Conservation (phyloP, 148 eudicot species). For the Dysphania ambrosioides region DNA sequence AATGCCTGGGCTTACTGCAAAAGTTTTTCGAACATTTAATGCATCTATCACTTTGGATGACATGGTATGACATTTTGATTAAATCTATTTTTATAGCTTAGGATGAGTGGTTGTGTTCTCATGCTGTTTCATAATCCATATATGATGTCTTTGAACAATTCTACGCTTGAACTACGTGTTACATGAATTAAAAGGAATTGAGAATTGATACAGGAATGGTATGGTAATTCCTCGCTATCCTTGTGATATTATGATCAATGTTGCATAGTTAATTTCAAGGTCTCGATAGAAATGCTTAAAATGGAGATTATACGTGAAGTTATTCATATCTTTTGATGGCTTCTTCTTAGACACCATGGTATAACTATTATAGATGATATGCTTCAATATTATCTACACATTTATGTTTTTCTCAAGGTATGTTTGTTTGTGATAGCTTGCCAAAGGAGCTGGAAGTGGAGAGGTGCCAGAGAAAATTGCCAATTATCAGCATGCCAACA, state of each 20-base stretch:
- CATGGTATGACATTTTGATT: slow-evolving; percentile 47
- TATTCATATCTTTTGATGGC: too few species aligned
- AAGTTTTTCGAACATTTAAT: slow-evolving; percentile 97
- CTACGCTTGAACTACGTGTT: background rate
- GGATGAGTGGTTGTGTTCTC: background rate
- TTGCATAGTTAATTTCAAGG: too few species aligned
- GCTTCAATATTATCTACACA: background rate
- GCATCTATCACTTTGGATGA: slow-evolving; percentile 93
- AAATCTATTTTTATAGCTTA: background rate
- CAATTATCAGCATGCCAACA: slow-evolving; percentile 78
- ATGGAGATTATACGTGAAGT: too few species aligned
- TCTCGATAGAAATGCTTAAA: too few species aligned
- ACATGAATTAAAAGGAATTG: background rate
- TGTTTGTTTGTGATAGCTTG: slow-evolving; percentile 48
- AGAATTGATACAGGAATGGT: background rate
- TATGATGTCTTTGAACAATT: background rate
- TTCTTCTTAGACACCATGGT: background rate
- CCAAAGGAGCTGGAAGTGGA: slow-evolving; percentile 55
- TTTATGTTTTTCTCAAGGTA: slow-evolving; percentile 4
- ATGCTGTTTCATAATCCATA: background rate
- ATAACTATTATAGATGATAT: background rate
- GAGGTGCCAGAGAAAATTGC: slow-evolving; percentile 71
- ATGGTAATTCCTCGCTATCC: background rate
- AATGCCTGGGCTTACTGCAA: slow-evolving; percentile 99
- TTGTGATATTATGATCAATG: background rate